These are phyloP conservation scores for Globisporangium lucens DNA, from an alignment of 352 stramenopile genomes.

Conservation along the genomic window DNA sequence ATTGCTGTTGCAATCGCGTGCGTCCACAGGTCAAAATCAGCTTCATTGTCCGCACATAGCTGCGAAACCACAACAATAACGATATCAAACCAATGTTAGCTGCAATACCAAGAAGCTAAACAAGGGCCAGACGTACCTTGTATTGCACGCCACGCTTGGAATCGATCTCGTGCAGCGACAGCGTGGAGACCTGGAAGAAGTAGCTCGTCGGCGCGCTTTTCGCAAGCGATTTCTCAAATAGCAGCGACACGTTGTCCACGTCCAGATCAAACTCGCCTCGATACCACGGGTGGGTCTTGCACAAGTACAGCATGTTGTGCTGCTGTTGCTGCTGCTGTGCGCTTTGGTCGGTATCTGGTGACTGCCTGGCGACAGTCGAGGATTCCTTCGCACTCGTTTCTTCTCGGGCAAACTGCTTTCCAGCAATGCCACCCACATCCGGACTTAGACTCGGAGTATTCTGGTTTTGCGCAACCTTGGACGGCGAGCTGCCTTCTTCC, in stretches of 20 bases:
- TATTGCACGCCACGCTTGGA: constrained; percentile 81
- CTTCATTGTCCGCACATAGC: constrained; percentile 71
- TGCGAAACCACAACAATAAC: constrained; percentile 13
- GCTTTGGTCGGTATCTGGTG: constrained; percentile 3
- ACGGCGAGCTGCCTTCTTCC: background rate
- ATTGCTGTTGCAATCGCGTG: constrained; percentile 70
- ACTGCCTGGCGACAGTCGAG: background rate
- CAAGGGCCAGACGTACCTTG: constrained; percentile 46
- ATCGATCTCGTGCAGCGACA: constrained; percentile 72
- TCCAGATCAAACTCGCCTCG: constrained; percentile 76
- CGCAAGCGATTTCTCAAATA: constrained; percentile 80
- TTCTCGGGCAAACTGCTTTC: background rate
- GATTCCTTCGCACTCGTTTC: constrained; percentile 3
- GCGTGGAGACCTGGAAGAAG: constrained; percentile 82
- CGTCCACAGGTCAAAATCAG: constrained; percentile 80
- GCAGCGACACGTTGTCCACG: constrained; percentile 63
- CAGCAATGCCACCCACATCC: background rate
- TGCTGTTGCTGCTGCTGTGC: constrained; percentile 23
- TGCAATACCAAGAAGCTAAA: background rate
- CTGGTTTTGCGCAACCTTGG: background rate
- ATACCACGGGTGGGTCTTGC: constrained; percentile 79
- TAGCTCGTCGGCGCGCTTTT: constrained; percentile 75
- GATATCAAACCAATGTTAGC: constrained; percentile 7
- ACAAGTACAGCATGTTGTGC: constrained; percentile 66
- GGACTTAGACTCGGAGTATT: background rate